Percentiles rank a stretch among this genome's conserved stretches.
Conservation (phyloP, 768 basidiomycete genomes). For the Amanita fuliginea region DNA sequence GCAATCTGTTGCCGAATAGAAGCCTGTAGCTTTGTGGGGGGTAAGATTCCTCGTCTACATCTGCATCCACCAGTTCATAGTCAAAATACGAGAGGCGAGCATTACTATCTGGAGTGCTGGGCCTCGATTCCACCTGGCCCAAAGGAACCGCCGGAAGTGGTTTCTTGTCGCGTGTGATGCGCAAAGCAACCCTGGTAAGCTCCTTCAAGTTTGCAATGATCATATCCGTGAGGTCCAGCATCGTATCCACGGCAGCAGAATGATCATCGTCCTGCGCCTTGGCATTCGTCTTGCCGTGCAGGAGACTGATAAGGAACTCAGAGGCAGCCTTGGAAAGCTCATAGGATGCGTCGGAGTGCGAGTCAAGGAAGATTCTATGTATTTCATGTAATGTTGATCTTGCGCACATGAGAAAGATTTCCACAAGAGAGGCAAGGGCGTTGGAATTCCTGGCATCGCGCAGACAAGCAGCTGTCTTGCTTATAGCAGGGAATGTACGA, state of each 20-base stretch:
- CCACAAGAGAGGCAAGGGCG: not conserved
- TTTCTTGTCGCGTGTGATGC: constrained; percentile 1
- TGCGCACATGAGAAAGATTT: not conserved
- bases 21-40: not conserved
- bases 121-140: not conserved
- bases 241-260: not conserved
- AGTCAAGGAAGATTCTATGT: not conserved
- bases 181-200: not conserved
- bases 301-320: constrained; percentile 1
- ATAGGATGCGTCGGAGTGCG: not conserved
- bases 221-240: constrained; percentile 1
- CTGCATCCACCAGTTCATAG: not conserved
- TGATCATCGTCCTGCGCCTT: not conserved
- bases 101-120: not conserved
- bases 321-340: not conserved
- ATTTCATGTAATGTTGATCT: constrained; percentile 1
- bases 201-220: not conserved
- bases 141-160: not conserved
- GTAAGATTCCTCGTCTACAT: not conserved
- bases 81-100: not conserved
- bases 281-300: not conserved
- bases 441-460: not conserved
- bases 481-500: not conserved
- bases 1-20: not conserved
- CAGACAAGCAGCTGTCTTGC: not conserved